These are phyloP conservation scores for Ammopiptanthus mongolicus DNA, from an alignment of 306 rosid genomes.

Conservation along the genomic window DNA sequence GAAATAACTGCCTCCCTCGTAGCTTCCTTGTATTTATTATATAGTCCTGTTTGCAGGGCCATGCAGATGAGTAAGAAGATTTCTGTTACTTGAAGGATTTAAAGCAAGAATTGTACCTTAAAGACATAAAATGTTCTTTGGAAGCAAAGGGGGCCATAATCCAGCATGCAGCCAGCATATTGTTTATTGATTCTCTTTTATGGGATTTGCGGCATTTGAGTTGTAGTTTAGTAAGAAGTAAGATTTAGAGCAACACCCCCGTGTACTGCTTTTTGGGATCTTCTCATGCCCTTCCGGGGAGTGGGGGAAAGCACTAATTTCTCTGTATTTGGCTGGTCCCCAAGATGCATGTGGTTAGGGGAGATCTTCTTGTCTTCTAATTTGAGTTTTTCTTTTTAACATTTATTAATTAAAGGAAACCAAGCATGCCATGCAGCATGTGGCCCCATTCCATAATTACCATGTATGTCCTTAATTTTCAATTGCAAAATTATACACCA, in stretches of 20 bases:
- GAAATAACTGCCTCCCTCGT: slow-evolving; percentile 13
- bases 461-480: slow-evolving; percentile 30
- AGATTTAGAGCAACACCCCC: slow-evolving; percentile 41
- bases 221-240: slow-evolving; percentile 43
- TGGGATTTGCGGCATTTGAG: slow-evolving; percentile 50
- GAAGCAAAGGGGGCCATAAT: slow-evolving; percentile 55
- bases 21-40: slow-evolving; percentile 20
- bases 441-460: slow-evolving; percentile 52
- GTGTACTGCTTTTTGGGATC: slow-evolving; percentile 78
- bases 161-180: slow-evolving; percentile 51
- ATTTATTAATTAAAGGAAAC: slow-evolving; percentile 58
- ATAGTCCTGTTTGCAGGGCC: slow-evolving; percentile 17
- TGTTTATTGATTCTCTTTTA: slow-evolving; percentile 38
- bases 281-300: slow-evolving; percentile 51
- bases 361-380: slow-evolving; percentile 40
- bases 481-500: slow-evolving; percentile 19
- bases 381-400: slow-evolving; percentile 36
- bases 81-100: slow-evolving; percentile 25
- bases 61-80: slow-evolving; percentile 35
- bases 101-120: slow-evolving; percentile 36
- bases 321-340: slow-evolving; percentile 57
- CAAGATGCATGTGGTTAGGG: slow-evolving; percentile 72
- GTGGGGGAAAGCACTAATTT: slow-evolving; percentile 37
- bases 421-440: slow-evolving; percentile 78
- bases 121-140: slow-evolving; percentile 48